These are phyloP conservation scores for Vitellaria paradoxa DNA, from an alignment of 179 eudicot species.

Conservation along the genomic window DNA sequence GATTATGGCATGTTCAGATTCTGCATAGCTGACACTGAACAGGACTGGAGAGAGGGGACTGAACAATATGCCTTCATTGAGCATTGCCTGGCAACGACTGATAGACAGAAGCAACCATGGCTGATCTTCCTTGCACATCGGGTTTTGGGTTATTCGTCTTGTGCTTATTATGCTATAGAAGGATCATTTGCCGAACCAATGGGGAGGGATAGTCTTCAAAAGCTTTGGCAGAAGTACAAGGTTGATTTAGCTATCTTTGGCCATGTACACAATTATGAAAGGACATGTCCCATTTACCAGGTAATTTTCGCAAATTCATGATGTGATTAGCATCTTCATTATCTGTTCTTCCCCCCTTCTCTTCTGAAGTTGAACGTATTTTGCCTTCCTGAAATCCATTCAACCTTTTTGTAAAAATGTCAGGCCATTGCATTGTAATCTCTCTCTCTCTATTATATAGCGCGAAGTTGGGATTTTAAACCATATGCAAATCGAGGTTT, in stretches of 20 bases:
- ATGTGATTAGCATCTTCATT: background rate
- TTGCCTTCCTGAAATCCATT: background rate
- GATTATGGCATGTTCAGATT: conserved; percentile 64
- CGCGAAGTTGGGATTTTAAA: background rate
- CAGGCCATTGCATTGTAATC: background rate
- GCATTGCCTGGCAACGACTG: conserved; percentile 56
- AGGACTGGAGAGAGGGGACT: conserved; percentile 60
- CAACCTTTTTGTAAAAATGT: background rate
- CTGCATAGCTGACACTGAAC: conserved; percentile 58
- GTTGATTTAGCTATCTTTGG: conserved; percentile 59
- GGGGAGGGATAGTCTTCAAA: conserved; percentile 68
- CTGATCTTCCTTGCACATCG: conserved; percentile 60
- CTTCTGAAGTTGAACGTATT: background rate
- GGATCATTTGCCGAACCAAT: conserved; percentile 55
- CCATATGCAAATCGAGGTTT: background rate
- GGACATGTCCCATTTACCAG: conserved; percentile 29
- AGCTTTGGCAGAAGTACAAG: conserved; percentile 61
- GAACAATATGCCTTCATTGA: conserved; percentile 55
- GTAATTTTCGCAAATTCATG: background rate
- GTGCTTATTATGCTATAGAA: conserved; percentile 32
- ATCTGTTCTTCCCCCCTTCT: background rate
- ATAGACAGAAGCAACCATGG: conserved; percentile 65
- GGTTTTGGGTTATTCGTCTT: conserved; percentile 55
- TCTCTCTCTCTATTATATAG: background rate
- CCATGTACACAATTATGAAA: conserved; percentile 59